phyloP scores from a whole-genome alignment of 805 yeast species.

The Lachancea thermotolerans region DNA sequence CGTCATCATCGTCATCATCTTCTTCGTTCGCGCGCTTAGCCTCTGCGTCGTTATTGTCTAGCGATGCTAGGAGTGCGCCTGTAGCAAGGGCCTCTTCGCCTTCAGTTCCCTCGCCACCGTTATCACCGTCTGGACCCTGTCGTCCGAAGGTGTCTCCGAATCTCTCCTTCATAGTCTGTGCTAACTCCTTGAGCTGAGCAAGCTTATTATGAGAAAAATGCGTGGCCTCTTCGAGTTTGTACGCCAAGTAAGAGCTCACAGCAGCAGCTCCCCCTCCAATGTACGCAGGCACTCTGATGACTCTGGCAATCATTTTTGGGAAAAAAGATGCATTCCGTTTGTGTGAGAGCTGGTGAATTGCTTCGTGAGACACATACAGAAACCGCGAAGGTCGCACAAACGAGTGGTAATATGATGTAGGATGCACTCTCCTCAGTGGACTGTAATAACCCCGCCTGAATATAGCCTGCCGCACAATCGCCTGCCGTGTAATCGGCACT shows the following conservation, averaged over 20 bases:
- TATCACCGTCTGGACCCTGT: conserved; percentile 22
- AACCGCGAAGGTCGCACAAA: conserved; percentile 17
- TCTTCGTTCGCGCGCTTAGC: conserved; percentile 41
- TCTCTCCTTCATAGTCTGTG: conserved; percentile 46
- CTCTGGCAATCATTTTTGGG: conserved; percentile 50
- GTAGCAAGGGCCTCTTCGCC: conserved; percentile 46
- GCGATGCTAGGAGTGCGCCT: conserved; percentile 27
- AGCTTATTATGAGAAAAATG: conserved; percentile 62
- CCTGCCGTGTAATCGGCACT: not conserved
- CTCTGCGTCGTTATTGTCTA: conserved; percentile 31
- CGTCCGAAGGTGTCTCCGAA: conserved; percentile 28
- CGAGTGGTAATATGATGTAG: conserved; percentile 17
- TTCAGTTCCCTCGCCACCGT: conserved; percentile 31
- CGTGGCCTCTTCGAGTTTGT: conserved; percentile 85
- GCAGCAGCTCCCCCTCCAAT: conserved; percentile 91
- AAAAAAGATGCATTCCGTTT: conserved; percentile 30
- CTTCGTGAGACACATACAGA: conserved; percentile 13
- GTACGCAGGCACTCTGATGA: conserved; percentile 64
- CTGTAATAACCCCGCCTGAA: conserved; percentile 1
- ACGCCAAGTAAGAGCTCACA: conserved; percentile 87
- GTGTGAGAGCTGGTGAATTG: conserved; percentile 14
- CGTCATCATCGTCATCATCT: conserved; percentile 48
- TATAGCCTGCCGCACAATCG: not conserved
- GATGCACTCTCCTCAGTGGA: conserved; percentile 7
- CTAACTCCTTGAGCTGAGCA: conserved; percentile 52